phyloP scores from a whole-genome alignment of 2,329 filamentous ascomycete species.

The Metarhizium brunneum region DNA sequence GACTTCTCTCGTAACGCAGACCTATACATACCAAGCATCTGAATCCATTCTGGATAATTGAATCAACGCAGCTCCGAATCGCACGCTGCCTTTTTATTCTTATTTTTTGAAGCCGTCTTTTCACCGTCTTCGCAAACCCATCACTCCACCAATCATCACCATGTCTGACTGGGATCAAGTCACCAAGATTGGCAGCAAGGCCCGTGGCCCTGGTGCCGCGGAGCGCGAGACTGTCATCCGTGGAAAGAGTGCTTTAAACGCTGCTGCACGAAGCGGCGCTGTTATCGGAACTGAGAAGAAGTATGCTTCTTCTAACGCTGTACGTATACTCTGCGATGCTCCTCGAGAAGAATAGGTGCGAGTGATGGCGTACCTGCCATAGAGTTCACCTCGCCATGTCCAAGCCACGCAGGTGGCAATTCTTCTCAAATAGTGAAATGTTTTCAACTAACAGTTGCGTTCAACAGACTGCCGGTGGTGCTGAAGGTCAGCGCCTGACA shows the following conservation, averaged over 20 bases:
- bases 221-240: constrained; percentile 82
- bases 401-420: neutral
- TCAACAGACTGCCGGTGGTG: constrained; percentile 16
- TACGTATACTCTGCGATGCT: constrained; percentile 13
- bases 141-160: constrained; percentile 36
- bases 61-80: neutral
- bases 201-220: constrained; percentile 54
- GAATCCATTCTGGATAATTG: neutral
- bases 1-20: neutral
- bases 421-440: neutral
- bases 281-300: constrained; percentile 91
- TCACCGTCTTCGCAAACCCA: constrained; percentile 7
- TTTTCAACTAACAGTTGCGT: constrained; percentile 9
- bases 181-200: constrained; percentile 91
- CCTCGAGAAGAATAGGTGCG: neutral
- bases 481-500: constrained; percentile 87
- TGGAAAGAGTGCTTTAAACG: constrained; percentile 76
- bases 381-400: neutral
- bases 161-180: constrained; percentile 73
- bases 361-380: neutral
- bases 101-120: neutral
- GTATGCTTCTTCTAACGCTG: constrained; percentile 60
- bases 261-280: constrained; percentile 71
- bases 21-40: neutral
- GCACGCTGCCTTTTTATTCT: constrained; percentile 1